These are phyloP conservation scores for Haplosporangium sp. DNA, from an alignment of 371 early-diverging fungal species.

Conservation along the genomic window DNA sequence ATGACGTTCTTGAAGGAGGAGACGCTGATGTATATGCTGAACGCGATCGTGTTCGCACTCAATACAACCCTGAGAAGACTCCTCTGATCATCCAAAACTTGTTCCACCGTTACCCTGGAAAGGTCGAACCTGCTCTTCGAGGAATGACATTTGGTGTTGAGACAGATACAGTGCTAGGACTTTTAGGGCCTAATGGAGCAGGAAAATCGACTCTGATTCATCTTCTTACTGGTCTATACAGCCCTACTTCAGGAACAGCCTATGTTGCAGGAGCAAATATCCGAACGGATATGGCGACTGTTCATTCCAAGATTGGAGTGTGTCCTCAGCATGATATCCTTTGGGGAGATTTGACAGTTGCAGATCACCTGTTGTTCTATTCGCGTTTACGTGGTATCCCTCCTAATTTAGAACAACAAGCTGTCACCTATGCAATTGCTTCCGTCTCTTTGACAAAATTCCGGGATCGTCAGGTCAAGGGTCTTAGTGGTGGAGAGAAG, in stretches of 20 bases:
- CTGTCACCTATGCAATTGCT: constrained; percentile 59
- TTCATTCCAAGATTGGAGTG: constrained; percentile 75
- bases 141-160: constrained; percentile 55
- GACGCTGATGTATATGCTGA: constrained; percentile 74
- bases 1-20: constrained; percentile 52
- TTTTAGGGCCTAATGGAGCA: constrained; percentile 72
- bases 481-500: constrained; percentile 68
- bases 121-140: constrained; percentile 43
- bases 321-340: constrained; percentile 84
- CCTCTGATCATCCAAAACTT: constrained; percentile 48
- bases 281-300: constrained; percentile 61
- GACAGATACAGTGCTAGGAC: constrained; percentile 66
- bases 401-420: constrained; percentile 58
- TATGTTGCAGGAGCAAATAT: constrained; percentile 72
- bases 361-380: constrained; percentile 79
- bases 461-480: constrained; percentile 63
- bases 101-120: constrained; percentile 45
- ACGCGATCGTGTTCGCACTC: constrained; percentile 67
- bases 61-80: constrained; percentile 42
- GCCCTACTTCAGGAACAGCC: constrained; percentile 69
- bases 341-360: constrained; percentile 81
- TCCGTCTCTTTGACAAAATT: constrained; percentile 65
- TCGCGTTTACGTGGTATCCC: constrained; percentile 76
- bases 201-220: constrained; percentile 77
- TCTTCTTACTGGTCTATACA: constrained; percentile 76